phyloP scores from a whole-genome alignment of 75 land plant species.

The Picea sitchensis region DNA sequence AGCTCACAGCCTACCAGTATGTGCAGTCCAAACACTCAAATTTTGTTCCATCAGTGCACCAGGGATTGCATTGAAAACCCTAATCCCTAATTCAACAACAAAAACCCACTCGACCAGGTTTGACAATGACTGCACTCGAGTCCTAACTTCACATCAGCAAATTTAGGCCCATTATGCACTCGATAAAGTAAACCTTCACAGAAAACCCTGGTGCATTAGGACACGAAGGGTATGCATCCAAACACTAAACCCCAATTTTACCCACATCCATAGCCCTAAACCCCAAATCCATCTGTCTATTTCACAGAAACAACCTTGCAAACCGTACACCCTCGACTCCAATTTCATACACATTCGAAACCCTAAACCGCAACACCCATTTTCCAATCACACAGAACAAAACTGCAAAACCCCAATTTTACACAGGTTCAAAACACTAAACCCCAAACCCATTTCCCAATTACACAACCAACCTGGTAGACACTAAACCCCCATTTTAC shows the following conservation, averaged over 20 bases:
- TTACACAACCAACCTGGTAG: not conserved
- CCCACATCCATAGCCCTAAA: not conserved
- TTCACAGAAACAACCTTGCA: not conserved
- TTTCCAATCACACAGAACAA: not conserved
- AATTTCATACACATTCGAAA: not conserved
- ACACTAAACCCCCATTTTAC: not conserved
- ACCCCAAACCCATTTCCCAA: not conserved
- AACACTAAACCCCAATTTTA: not conserved
- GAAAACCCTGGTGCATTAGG: not conserved
- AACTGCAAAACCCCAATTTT: not conserved
- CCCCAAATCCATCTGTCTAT: not conserved
- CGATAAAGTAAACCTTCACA: too few species aligned
- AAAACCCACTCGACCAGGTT: too few species aligned
- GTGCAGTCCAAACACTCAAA: too few species aligned
- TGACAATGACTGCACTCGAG: too few species aligned
- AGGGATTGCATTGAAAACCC: too few species aligned
- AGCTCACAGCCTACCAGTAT: too few species aligned
- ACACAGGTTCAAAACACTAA: not conserved
- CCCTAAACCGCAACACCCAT: not conserved
- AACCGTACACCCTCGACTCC: not conserved
- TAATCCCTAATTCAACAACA: too few species aligned
- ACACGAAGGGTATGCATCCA: not conserved
- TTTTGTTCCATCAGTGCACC: too few species aligned
- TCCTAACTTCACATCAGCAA: too few species aligned
- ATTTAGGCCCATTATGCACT: too few species aligned